phyloP scores from a whole-genome alignment of 768 basidiomycete species.

The Kwoniella botswanensis region DNA sequence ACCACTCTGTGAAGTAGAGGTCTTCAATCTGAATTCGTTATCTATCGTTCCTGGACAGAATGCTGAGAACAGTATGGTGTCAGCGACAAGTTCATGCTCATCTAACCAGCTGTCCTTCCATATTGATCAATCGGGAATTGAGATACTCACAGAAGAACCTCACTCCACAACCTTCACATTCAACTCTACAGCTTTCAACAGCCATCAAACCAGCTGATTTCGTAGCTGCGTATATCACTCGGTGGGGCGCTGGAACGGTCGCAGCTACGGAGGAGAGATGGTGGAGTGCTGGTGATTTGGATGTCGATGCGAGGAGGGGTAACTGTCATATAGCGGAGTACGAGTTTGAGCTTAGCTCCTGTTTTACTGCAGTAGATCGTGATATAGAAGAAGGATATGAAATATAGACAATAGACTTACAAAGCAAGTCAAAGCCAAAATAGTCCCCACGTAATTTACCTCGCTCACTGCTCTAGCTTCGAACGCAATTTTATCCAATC shows the following conservation, averaged over 20 bases:
- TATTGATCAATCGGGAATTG: background rate
- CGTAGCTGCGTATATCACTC: constrained; percentile 79
- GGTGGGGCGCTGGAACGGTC: constrained; percentile 81
- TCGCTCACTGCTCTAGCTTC: constrained; percentile 54
- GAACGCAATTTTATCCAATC: constrained; percentile 67
- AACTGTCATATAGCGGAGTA: constrained; percentile 62
- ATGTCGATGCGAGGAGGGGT: constrained; percentile 71
- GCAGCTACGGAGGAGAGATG: constrained; percentile 80
- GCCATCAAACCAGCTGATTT: constrained; percentile 68
- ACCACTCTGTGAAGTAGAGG: constrained; percentile 35
- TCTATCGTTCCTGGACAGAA: constrained; percentile 56
- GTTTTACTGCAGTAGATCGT: too few relatives aligned
- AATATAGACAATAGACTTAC: constrained; percentile 33
- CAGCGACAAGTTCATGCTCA: background rate
- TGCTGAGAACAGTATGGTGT: constrained; percentile 21
- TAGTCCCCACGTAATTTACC: constrained; percentile 54
- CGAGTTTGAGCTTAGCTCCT: background rate
- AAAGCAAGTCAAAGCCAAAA: constrained; percentile 50
- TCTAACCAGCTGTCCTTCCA: too few relatives aligned
- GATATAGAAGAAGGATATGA: too few relatives aligned
- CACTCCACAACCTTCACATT: constrained; percentile 53
- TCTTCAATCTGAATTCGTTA: constrained; percentile 55
- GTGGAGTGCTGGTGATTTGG: constrained; percentile 72
- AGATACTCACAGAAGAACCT: constrained; percentile 53
- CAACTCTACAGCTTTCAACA: constrained; percentile 48